Conservation (phyloP, 306 rosid genomes). For the Cucurbita maxima region DNA sequence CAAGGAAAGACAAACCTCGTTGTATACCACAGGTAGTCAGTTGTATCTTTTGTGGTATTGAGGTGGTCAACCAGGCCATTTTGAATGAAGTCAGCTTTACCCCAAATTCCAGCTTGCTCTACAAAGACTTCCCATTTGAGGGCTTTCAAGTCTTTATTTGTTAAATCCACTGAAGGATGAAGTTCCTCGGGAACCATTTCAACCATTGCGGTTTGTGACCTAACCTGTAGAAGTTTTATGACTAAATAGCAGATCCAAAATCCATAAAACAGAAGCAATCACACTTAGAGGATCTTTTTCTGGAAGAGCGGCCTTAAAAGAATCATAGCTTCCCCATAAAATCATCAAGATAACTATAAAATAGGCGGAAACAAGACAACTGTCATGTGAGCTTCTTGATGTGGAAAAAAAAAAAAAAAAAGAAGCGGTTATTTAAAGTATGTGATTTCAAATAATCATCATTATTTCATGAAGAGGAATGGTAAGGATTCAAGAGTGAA, state of each 20-base stretch:
- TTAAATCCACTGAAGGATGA: slow-evolving; percentile 21
- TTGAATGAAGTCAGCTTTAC: slow-evolving; percentile 46
- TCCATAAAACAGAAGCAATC: neutral
- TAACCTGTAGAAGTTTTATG: slow-evolving; percentile 41
- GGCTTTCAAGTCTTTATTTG: slow-evolving; percentile 25
- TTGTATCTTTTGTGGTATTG: slow-evolving; percentile 81
- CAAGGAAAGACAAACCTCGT: slow-evolving; percentile 43
- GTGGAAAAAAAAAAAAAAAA: neutral
- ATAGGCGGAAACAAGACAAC: neutral
- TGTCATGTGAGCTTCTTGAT: neutral
- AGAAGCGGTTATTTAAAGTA: neutral
- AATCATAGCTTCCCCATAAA: neutral
- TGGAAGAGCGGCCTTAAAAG: too few species aligned
- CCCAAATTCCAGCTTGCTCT: slow-evolving; percentile 85
- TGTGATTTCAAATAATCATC: neutral
- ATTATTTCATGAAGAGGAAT: too few species aligned
- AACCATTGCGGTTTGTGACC: slow-evolving; percentile 40
- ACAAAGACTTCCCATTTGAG: slow-evolving; percentile 56
- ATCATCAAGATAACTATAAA: neutral
- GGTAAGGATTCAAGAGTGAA: too few species aligned
- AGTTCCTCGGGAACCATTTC: slow-evolving; percentile 58
- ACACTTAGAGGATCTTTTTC: neutral
- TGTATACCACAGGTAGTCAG: slow-evolving; percentile 86
- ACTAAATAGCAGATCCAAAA: slow-evolving; percentile 1
- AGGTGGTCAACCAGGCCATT: slow-evolving; percentile 78